Percentiles rank a stretch among this genome's conserved stretches.
These are phyloP conservation scores for Talaromyces sp. DNA, from an alignment of 2,329 filamentous ascomycete species.

Conservation along the genomic window DNA sequence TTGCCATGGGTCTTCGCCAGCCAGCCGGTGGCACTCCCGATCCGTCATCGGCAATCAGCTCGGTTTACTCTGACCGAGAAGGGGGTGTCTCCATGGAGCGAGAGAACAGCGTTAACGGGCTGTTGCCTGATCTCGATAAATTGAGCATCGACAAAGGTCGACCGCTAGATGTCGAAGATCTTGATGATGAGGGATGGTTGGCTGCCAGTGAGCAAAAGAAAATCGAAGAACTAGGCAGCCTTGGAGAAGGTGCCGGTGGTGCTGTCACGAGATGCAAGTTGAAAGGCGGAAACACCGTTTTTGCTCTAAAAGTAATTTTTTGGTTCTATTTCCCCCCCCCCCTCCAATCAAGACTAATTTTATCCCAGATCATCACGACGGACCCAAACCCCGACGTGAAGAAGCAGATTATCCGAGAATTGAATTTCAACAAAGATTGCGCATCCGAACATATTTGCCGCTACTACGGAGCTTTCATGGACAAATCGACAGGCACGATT, in stretches of 20 bases:
- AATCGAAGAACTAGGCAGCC: slow-evolving; percentile 79
- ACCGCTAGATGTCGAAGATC: slow-evolving; percentile 82
- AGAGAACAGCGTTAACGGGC: slow-evolving; percentile 71
- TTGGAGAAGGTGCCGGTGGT: slow-evolving; percentile 92
- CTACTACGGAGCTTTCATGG: slow-evolving; percentile 96
- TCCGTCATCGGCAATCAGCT: slow-evolving; percentile 81
- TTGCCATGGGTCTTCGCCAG: slow-evolving; percentile 65
- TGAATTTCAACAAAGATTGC: slow-evolving; percentile 97
- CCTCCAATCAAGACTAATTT: slow-evolving; percentile 11
- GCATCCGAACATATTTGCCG: slow-evolving; percentile 93
- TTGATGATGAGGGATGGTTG: slow-evolving; percentile 93
- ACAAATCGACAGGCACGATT: slow-evolving; percentile 92
- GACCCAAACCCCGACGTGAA: slow-evolving; percentile 97
- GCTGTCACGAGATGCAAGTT: slow-evolving; percentile 88
- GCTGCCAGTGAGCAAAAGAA: slow-evolving; percentile 84
- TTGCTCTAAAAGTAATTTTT: slow-evolving; percentile 78
- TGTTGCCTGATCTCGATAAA: slow-evolving; percentile 73
- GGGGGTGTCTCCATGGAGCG: slow-evolving; percentile 72
- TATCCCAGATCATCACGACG: slow-evolving; percentile 81
- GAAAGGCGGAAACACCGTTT: slow-evolving; percentile 87
- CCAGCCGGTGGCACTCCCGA: slow-evolving; percentile 65
- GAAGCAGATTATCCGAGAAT: slow-evolving; percentile 93
- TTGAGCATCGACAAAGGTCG: slow-evolving; percentile 75
- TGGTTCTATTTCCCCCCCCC: neutral
- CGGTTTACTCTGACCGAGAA: slow-evolving; percentile 50